Conservation (phyloP, 192 early-diverging fungal species). For the Obelidium mucronatum region DNA sequence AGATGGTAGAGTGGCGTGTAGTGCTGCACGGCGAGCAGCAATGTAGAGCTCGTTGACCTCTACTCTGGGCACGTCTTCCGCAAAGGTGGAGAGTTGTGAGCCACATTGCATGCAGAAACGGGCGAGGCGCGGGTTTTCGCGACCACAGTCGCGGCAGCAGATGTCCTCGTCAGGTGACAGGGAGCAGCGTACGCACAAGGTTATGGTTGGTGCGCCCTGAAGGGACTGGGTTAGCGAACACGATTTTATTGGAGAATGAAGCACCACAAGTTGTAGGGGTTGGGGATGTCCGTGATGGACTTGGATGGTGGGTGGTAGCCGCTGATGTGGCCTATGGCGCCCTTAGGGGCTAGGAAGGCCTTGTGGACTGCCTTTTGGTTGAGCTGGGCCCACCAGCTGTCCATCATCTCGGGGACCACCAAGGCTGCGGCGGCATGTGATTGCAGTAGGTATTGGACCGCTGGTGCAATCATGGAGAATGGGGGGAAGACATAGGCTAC, state of each 20-base stretch:
- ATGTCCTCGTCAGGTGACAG: not conserved
- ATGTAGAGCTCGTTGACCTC: not conserved
- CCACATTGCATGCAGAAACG: not conserved
- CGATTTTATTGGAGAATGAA: not conserved
- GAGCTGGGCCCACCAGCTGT: constrained; percentile 5
- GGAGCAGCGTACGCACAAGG: no score
- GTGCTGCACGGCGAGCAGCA: not conserved
- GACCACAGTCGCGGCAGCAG: not conserved
- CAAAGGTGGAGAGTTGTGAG: not conserved
- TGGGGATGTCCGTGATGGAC: not conserved
- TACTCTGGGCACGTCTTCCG: no score
- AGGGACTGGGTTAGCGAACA: not conserved
- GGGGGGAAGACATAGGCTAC: not conserved
- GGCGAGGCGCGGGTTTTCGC: not conserved
- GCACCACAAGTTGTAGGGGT: not conserved
- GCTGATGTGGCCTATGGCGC: not conserved
- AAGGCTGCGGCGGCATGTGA: not conserved
- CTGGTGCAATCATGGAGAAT: not conserved
- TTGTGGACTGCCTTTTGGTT: not conserved
- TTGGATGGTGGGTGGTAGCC: not conserved
- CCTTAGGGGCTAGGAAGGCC: not conserved
- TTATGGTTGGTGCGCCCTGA: not conserved
- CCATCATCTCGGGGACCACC: not conserved
- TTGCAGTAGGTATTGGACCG: not conserved
- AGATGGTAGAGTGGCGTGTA: not conserved